Conservation (phyloP, 345 rosid genomes). For the Rhodamnia rubescens region DNA sequence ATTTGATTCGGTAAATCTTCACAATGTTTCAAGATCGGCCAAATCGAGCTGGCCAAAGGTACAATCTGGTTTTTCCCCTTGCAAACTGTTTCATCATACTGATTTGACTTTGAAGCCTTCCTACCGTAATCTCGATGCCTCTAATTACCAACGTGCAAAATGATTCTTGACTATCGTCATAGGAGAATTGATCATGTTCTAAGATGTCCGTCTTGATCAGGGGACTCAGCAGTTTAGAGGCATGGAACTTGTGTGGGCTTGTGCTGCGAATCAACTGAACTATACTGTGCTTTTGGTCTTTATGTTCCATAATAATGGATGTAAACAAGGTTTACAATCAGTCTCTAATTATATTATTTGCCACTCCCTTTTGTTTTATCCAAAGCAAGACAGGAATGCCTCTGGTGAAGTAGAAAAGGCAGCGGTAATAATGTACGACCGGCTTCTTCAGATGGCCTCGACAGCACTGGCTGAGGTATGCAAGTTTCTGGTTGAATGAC, state of each 20-base stretch:
- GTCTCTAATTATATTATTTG: not conserved
- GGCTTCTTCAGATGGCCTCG: constrained; percentile 62
- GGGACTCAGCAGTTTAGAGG: not conserved
- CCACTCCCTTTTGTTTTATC: not conserved
- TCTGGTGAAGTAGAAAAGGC: constrained; percentile 15
- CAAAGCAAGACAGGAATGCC: constrained; percentile 16
- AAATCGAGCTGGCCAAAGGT: constrained; percentile 33
- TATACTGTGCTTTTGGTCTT: not conserved
- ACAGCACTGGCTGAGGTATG: constrained; percentile 56
- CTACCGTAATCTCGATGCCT: not conserved
- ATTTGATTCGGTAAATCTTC: constrained; percentile 33
- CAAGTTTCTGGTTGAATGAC: not conserved
- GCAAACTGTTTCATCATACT: not conserved
- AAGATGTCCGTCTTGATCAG: not conserved
- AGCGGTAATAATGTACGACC: constrained; percentile 57
- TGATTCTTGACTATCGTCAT: not conserved
- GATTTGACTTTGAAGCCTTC: not conserved
- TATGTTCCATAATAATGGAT: not conserved
- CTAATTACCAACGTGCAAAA: not conserved
- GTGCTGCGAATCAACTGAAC: not conserved
- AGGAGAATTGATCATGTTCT: not conserved
- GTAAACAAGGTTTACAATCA: not conserved
- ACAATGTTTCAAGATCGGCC: constrained; percentile 22
- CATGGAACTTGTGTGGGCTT: not conserved
- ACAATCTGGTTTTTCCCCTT: not conserved